Evolutionary conservation across 306 rosid genomes (phyloP).

Genomic region (Bauhinia variegata): DNA sequence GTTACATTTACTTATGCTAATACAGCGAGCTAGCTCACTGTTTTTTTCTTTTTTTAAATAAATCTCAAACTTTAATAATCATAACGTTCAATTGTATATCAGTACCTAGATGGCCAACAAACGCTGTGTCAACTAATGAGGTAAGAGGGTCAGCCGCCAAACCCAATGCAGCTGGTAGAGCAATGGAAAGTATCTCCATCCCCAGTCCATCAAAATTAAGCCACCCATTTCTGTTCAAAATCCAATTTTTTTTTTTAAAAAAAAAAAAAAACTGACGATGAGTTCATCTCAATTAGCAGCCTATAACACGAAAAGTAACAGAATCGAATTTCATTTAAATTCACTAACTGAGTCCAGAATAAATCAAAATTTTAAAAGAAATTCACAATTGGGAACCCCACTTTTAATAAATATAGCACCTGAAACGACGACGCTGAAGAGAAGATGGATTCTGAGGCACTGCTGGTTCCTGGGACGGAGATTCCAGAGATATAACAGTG

Average conservation of each 20-base stretch:
- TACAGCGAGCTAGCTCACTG: slow-evolving; percentile 9
- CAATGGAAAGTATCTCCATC: slow-evolving; percentile 78
- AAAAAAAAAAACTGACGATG: too few species aligned
- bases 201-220: slow-evolving; percentile 62
- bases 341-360: not conserved
- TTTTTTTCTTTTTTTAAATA: not conserved
- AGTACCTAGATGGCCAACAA: slow-evolving; percentile 88
- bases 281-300: not conserved
- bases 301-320: not conserved
- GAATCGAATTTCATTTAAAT: not conserved
- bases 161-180: slow-evolving; percentile 92
- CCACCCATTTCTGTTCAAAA: slow-evolving; percentile 42
- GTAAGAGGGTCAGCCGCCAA: slow-evolving; percentile 86
- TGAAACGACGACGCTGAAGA: slow-evolving; percentile 33
- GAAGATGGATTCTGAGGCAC: slow-evolving; percentile 24
- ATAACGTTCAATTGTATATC: slow-evolving; percentile 25
- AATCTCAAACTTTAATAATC: slow-evolving; percentile 18
- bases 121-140: slow-evolving; percentile 91
- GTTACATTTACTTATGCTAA: not conserved
- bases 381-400: not conserved
- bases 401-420: slow-evolving; percentile 31
- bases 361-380: not conserved
- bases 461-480: slow-evolving; percentile 38
- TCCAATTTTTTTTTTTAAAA: too few species aligned
- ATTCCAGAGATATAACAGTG: slow-evolving; percentile 33